Base-by-base conservation (phyloP, 768 basidiomycete genomes). In the Naematelia aurantialba region DNA sequence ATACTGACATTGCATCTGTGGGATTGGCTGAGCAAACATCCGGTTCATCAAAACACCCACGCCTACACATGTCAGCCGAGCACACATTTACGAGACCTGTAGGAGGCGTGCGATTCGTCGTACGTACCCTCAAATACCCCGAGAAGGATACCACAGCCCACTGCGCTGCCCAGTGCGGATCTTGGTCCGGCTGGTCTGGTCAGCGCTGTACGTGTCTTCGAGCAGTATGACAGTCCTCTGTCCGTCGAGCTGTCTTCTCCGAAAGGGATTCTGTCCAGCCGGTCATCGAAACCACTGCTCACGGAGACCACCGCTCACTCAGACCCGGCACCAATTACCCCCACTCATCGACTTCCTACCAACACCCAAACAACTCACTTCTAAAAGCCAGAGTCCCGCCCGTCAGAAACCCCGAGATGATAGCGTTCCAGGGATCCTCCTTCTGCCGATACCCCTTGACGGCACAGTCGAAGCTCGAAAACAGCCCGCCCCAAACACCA, bases 351-450 rank as follows among this genome's bases (percentile, higher is more conserved):
- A 39, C 34, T 39, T 39, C 34, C 24, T 1, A 27, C 8, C 50
- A 3, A 4, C 52, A 39, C 10, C 39, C 29, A 42, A 27, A 19
- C 29, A 27, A 86, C 89, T 79, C 78, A 96, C 94, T 90, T 80
- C 94, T 84, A 62, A 89, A 84, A 58, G 94, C 96, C 55, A 97
- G 79, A 77, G 89, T 93, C 56, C 96, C 96, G 78, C 96, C 96
- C 10, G 96, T 98, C 86, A 96, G 84, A 80, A 99, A 99, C 46
- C 96, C 96, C 24, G 92, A 91, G 52, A 96, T 87, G 70, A 99
- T 98, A 44, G 92, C 92, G 74, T 99, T 99, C 92, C 92, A 99
- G 52, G 94, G 89, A 77, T 96, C 93, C 79, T 96, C 92, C 76
- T 97, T 96, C 81, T 96, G 91, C 76, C 92, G 83, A 81, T 85